Conservation (phyloP, 2,329 filamentous ascomycete species). For the Ceratocystis ficicola region DNA sequence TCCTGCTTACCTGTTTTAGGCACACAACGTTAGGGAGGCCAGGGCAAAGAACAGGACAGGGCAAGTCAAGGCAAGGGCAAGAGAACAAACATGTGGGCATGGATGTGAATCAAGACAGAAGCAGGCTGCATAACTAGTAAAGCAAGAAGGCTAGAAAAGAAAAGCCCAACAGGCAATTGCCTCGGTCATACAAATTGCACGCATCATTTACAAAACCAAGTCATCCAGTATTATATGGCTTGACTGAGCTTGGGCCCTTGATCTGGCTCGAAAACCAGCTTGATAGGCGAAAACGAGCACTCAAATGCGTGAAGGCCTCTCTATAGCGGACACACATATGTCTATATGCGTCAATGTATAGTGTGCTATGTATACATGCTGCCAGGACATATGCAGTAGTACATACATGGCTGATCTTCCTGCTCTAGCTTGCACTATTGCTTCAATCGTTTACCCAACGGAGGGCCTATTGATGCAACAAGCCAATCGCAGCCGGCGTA, state of each 20-base stretch:
- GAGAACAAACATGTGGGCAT: neutral
- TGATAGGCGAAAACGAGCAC: neutral
- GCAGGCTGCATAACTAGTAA: neutral
- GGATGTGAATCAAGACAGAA: neutral
- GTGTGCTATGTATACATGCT: neutral
- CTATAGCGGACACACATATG: neutral
- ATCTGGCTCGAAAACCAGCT: neutral
- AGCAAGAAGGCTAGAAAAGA: neutral
- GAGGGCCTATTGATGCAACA: neutral
- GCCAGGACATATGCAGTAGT: neutral
- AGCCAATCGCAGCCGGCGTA: neutral
- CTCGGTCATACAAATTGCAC: neutral
- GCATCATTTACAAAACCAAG: neutral
- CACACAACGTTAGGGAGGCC: neutral
- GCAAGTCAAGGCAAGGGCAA: neutral
- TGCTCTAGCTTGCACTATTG: neutral
- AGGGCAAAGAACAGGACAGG: neutral
- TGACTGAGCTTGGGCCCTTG: neutral
- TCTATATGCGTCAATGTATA: neutral
- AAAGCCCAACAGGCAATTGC: neutral
- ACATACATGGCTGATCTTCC: neutral
- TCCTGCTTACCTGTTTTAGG: constrained; percentile 13
- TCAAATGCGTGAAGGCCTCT: neutral
- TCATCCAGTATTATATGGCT: neutral
- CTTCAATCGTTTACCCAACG: neutral